Evolutionary conservation across 2,329 filamentous ascomycete genomes (phyloP), one percentile per base, ranked within the genome.

Genomic region (Botrytis fragariae): DNA sequence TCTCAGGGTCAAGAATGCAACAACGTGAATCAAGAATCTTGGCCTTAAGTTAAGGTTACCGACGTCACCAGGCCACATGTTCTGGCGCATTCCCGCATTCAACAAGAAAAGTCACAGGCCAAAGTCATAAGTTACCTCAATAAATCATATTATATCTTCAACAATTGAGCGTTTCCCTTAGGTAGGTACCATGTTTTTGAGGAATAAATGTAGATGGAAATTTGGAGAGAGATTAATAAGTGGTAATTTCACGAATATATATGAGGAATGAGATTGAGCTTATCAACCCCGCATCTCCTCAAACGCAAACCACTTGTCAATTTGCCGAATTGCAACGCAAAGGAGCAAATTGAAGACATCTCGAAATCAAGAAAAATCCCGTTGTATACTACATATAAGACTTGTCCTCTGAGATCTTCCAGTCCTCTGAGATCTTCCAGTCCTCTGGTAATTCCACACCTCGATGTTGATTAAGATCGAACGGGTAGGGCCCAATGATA

Each of bases 31-130:
- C 32, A 57, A 7, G n/a, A 29, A 57, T 29, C 51, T 29, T 57
- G n/a, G 51, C 51, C n/a, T 57, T 54, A 32, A 18, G 6, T 29
- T 29, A 57, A 57, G n/a, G n/a, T 32, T 57, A 57, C 51, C 59
- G 35, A 61, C 59, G 59, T 61, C 35, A 61, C 62, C 62, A 64
- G 60, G 60, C 60, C 60, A 61, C 61, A 44, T 63, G 14, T 64
- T 64, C 45, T 64, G 22, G 20, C n/a, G n/a, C 51, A 57, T 57
- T 29, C n/a, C 51, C 14, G n/a, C 51, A 57, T 29, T 57, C 14
- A n/a, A n/a, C 25, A 16, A n/a, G 25, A n/a, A 16, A n/a, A 54
- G 48, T 54, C 48, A 54, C 48, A n/a, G 48, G 25, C 51, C n/a
- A 57, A 29, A 29, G 51, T 57, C 51, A 29, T 16, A 18, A 32